phyloP scores from a whole-genome alignment of 2,329 filamentous ascomycete genomes.

The Talaromyces sp. region DNA sequence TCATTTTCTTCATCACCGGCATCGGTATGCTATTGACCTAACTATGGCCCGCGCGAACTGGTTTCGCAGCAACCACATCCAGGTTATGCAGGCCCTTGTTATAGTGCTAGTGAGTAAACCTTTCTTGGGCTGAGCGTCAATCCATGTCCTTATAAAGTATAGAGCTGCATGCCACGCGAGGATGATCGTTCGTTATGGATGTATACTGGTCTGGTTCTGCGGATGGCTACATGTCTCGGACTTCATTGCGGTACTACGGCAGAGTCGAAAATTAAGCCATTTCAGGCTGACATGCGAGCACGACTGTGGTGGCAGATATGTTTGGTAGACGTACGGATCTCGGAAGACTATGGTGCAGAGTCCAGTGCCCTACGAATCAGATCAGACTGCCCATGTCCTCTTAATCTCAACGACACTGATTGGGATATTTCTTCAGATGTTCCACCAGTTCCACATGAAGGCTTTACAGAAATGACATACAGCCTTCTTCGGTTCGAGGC shows the following conservation, averaged over 20 bases:
- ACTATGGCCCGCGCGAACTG: constrained; percentile 12
- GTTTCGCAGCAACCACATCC: constrained; percentile 12
- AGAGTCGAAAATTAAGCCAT: constrained; percentile 13
- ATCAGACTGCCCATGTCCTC: not conserved
- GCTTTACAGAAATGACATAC: constrained; percentile 6
- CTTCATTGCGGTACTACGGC: constrained; percentile 13
- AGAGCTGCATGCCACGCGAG: constrained; percentile 13
- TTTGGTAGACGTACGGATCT: constrained; percentile 11
- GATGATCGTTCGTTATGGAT: constrained; percentile 14
- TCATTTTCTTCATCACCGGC: constrained; percentile 1
- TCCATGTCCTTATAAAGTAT: not conserved
- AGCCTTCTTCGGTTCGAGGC: constrained; percentile 8
- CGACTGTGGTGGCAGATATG: constrained; percentile 18
- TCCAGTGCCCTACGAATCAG: not conserved
- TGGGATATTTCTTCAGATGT: not conserved
- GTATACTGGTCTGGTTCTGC: constrained; percentile 14
- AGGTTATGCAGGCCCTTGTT: constrained; percentile 14
- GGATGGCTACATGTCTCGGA: constrained; percentile 15
- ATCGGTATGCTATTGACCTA: constrained; percentile 12
- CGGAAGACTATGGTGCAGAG: constrained; percentile 8
- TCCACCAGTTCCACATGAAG: not conserved
- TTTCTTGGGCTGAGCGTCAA: not conserved
- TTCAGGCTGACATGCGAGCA: constrained; percentile 15
- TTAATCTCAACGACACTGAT: constrained; percentile 9
- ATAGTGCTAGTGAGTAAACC: constrained; percentile 14